Evolutionary conservation across 345 rosid genomes (phyloP), one percentile per base, ranked within the genome.

Genomic region (Populus davidiana): DNA sequence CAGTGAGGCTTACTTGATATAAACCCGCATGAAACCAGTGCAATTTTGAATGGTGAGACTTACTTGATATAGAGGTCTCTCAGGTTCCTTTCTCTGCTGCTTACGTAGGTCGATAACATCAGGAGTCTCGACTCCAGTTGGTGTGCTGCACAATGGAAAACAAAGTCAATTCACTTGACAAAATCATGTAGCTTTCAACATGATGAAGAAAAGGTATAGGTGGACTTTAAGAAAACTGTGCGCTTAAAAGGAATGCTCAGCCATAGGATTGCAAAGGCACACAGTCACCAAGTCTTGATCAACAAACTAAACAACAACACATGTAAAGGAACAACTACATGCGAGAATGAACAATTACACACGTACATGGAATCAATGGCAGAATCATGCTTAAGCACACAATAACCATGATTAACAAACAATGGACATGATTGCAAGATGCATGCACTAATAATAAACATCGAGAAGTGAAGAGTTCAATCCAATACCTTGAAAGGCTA

Each of bases 41-140:
- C 16, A 81, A 38, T 21, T 69, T 70, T 41, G 50, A 73, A 78
- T 31, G 29, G 25, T 63, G 78, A 43, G 43, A 88, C 89, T 78
- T 80, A 96, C 99, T 80, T 93, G 96, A 79, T 94, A 92, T 68
- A 92, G 92, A 83, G 98, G 88, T 85, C 91, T 92, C 73, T 94
- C 98, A 20, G 97, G 92, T 76, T 96, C 99, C 91, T 96, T 96
- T 81, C 97, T 90, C 85, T 96, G 99, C 85, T 92, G 98, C 84
- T 96, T 96, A 74, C 99, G 94, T 62, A 96, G 98, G 71, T 96
- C 99, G 54, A 96, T 96, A n/a, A 94, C 99, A 85, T 96, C 98
- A 5, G 98, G 99, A 67, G 99, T 96, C 87, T 96, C 99, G 11
- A 96, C 97, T 23, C 99, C 99, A 85, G 99, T 96, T 18, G 98